Evolutionary conservation across 2,329 filamentous ascomycete species (phyloP), one percentile per base, ranked within the genome.

Genomic region (Conoideocrella luteorostrata): DNA sequence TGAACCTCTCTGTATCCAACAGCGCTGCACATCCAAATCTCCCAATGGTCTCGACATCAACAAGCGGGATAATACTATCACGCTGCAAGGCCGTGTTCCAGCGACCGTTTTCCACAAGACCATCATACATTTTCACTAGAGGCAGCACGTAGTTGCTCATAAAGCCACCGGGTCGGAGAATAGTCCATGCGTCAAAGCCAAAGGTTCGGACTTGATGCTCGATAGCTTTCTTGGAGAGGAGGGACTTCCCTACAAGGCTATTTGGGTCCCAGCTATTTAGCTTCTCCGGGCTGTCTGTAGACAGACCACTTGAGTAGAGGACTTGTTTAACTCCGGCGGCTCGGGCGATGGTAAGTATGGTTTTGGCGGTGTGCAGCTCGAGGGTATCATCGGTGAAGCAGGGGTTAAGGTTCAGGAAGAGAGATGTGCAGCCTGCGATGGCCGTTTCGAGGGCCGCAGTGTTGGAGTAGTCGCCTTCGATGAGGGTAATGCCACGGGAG

Each of bases 91-190:
- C 64, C 2, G 62, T 65, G 0, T 54, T 56, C 47, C 68, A 69
- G 18, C 62, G 54, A 0, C 68, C 67, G 3, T 58, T 57, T 5
- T 62, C 58, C 2, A 58, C 52, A 6, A 75, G 55, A 0, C 62
- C 65, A 0, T 63, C 59, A 45, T 68, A 72, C 57, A 67, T 60
- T 7, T 40, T 41, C 2, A 66, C 63, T 10, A 66, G 56, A 3
- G 72, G 72, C 4, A 56, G 45, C 4, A 75, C 38, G 47, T 69
- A 70, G 51, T 78, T 78, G 17, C 64, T 61, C 67, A 74, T 72
- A 60, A 78, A 77, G 50, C 63, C 67, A 2, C 67, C 70, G 0
- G 71, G 71, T 2, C 71, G 69, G 2, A 78, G 52, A 18, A 77
- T 64, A 0, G 73, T 75, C 66, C 68, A 77, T 7, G 54, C 48